Evolutionary conservation across 768 basidiomycete species (phyloP).

Genomic region (Hericium rajendrae): DNA sequence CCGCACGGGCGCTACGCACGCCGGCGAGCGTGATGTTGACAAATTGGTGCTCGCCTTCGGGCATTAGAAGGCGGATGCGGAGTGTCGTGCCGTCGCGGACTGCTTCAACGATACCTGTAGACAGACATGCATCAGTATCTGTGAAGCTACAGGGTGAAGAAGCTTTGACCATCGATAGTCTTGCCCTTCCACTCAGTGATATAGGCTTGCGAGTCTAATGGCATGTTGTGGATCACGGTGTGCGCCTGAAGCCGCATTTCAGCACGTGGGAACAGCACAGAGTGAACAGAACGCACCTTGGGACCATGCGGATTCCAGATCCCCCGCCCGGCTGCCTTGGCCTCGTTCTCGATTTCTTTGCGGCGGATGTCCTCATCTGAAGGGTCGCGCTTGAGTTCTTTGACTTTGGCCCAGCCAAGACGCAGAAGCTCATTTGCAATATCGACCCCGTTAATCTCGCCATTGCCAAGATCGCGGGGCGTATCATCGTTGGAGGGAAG

Average conservation of each 20-base stretch:
- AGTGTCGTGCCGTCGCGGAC: slow-evolving; percentile 90
- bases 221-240: slow-evolving; percentile 78
- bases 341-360: slow-evolving; percentile 68
- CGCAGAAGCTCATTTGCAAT: slow-evolving; percentile 68
- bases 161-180: slow-evolving; percentile 61
- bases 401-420: slow-evolving; percentile 89
- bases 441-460: slow-evolving; percentile 64
- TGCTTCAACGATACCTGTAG: slow-evolving; percentile 80
- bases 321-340: slow-evolving; percentile 66
- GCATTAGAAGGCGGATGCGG: slow-evolving; percentile 79
- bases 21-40: slow-evolving; percentile 81
- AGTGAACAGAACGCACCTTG: slow-evolving; percentile 30
- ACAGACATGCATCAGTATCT: neutral
- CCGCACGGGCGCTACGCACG: slow-evolving; percentile 62
- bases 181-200: slow-evolving; percentile 90
- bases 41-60: slow-evolving; percentile 84
- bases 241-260: slow-evolving; percentile 39
- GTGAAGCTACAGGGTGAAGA: slow-evolving; percentile 8
- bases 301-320: slow-evolving; percentile 81
- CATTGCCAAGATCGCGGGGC: slow-evolving; percentile 71
- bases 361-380: slow-evolving; percentile 69
- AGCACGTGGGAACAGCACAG: too few relatives aligned
- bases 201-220: slow-evolving; percentile 80
- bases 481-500: slow-evolving; percentile 58
- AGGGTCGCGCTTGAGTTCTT: slow-evolving; percentile 77